These are phyloP conservation scores for Phytophthora rubi DNA, from an alignment of 352 stramenopile genomes.

Conservation along the genomic window DNA sequence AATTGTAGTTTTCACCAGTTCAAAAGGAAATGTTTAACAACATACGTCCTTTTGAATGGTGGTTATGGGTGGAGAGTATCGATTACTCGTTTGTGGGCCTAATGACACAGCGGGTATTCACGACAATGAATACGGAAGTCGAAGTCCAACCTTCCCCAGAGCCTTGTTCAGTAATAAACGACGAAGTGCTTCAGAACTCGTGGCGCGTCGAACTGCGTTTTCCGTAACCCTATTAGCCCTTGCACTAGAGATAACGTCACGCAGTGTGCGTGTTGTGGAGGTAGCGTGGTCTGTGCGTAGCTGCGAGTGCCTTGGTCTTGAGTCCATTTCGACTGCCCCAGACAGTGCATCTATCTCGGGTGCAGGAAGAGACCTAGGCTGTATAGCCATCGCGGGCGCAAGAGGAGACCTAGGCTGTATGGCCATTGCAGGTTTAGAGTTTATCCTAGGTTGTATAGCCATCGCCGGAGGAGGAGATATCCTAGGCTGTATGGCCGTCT, in stretches of 20 bases:
- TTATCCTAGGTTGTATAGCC: background rate
- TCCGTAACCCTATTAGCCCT: constrained; percentile 9
- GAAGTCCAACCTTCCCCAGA: constrained; percentile 6
- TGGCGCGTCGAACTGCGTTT: constrained; percentile 10
- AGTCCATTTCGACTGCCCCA: constrained; percentile 6
- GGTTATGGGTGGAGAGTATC: too few species aligned
- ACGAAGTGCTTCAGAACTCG: constrained; percentile 3
- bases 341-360: background rate
- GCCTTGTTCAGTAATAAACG: background rate
- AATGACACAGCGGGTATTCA: too few species aligned
- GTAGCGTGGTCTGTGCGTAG: background rate
- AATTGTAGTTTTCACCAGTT: too few species aligned
- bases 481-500: background rate
- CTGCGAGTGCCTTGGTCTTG: background rate
- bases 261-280: background rate
- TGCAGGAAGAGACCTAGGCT: background rate
- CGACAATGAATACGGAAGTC: background rate
- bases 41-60: too few species aligned
- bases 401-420: constrained; percentile 6
- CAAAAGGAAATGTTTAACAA: too few species aligned
- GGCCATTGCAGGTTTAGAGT: background rate
- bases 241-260: constrained; percentile 10
- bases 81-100: too few species aligned
- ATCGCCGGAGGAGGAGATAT: background rate
- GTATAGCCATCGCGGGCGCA: constrained; percentile 6